Base-by-base conservation (phyloP, 2,329 filamentous ascomycete species). In the Sordariomycetes sp. region DNA sequence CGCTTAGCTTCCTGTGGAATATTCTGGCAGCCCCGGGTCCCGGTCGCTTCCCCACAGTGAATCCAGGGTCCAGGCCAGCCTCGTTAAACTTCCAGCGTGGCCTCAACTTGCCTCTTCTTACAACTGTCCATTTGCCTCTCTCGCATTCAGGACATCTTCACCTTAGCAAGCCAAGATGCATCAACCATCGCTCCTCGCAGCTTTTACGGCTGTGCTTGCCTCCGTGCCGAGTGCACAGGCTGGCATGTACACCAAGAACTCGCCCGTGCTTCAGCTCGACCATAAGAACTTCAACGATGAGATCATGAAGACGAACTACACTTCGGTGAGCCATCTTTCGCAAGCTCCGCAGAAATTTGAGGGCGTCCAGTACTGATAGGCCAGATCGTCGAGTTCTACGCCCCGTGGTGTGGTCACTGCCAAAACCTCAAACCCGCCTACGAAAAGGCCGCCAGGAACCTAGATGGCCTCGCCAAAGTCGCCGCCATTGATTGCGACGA, bases 391-490 rank as follows among this genome's bases (percentile, higher is more conserved):
- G 86, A 88, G 62, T 96, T 96, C 71, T 96, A 94, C 53, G 90
- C 90, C 8, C 90, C 90, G 17, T 96, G 90, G 90, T 96, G 92
- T 51, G 92, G 90, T 27, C 92, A 96, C 63, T 98, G 92, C 66
- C 75, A 94, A 63, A 95, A 83, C 62, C 81, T 98, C 50, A 88
- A 95, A 63, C 90, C 88, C 4, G 85, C 86, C 29, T 98, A 92
- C 62, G 90, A 96, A 59, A 94, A 94, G 60, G 88, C 81, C 3
- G 92, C 92, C 47, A 83, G 82, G 50, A 86, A 79, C 48, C 80
- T 98, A 38, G 75, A 82, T n/a, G 92, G 92, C 11, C 72, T 96
- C 11, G 92, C 87, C 48, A 93, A 94, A 50, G 90, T 98, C 27
- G 92, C 86, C 31, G 92, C 93, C 36, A 70, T 98, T 43, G 84